phyloP scores from a whole-genome alignment of 1,284 basidiomycete genomes.

The Pisolithus thermaeus region DNA sequence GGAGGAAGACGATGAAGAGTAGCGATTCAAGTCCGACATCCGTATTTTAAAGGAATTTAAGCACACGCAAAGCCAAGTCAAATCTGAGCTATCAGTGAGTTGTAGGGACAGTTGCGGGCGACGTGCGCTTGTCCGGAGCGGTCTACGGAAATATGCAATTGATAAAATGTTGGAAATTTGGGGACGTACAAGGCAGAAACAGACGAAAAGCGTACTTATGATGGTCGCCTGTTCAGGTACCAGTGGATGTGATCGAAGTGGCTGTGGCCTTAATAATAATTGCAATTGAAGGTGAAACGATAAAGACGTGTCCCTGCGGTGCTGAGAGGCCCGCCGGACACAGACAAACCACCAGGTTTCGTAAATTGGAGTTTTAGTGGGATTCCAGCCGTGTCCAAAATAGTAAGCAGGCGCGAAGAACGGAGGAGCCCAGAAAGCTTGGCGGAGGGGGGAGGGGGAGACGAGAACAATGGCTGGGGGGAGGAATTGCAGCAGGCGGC shows the following conservation, averaged over 20 bases:
- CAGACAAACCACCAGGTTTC: background rate
- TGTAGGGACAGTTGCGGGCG: conserved; percentile 21
- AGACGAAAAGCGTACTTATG: conserved; percentile 23
- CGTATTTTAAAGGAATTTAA: conserved; percentile 26
- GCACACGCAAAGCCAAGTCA: conserved; percentile 2
- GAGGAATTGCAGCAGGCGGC: background rate
- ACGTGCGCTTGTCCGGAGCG: conserved; percentile 23
- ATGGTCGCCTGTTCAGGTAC: conserved; percentile 26
- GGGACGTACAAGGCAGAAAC: conserved; percentile 28
- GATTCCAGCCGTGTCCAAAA: conserved; percentile 9
- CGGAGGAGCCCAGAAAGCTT: background rate
- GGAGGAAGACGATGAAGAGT: conserved; percentile 17
- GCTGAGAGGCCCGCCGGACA: conserved; percentile 5
- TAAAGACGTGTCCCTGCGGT: conserved; percentile 8
- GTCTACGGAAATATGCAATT: conserved; percentile 33
- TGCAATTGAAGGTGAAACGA: conserved; percentile 19
- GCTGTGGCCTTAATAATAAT: conserved; percentile 23
- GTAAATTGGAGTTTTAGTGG: background rate
- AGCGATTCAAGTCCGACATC: conserved; percentile 13
- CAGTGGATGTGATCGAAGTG: conserved; percentile 26
- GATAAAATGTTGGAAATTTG: conserved; percentile 27
- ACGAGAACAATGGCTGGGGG: background rate
- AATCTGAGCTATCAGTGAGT: conserved; percentile 16
- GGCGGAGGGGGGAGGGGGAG: background rate
- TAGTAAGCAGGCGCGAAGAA: conserved; percentile 30